Percentiles rank a stretch among this genome's conserved stretches.
Evolutionary conservation across 768 basidiomycete species (phyloP).

Genomic region (Clitopilus passeckerianus): DNA sequence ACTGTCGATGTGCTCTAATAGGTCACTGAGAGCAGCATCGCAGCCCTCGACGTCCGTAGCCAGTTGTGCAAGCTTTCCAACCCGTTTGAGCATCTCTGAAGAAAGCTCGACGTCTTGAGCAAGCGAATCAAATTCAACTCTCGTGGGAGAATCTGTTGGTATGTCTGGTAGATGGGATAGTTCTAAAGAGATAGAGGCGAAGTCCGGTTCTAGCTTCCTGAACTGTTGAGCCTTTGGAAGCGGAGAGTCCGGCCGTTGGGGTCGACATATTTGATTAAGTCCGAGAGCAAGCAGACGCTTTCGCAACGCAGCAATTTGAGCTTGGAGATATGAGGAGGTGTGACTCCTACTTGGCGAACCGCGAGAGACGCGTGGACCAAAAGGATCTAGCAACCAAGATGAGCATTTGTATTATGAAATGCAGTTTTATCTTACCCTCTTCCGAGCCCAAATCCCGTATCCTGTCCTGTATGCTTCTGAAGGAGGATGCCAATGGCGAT

Average conservation of each 20-base stretch:
- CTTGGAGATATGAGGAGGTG: slow-evolving; percentile 29
- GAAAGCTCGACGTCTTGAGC: slow-evolving; percentile 53
- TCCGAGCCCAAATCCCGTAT: neutral
- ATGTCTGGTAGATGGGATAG: slow-evolving; percentile 43
- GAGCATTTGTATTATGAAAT: neutral
- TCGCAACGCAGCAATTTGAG: slow-evolving; percentile 47
- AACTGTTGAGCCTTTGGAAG: slow-evolving; percentile 51
- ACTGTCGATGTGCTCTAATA: slow-evolving; percentile 83
- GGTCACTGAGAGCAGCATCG: slow-evolving; percentile 76
- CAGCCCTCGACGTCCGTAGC: slow-evolving; percentile 45
- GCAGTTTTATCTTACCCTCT: slow-evolving; percentile 1
- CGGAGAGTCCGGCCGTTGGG: slow-evolving; percentile 31
- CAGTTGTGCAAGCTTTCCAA: slow-evolving; percentile 55
- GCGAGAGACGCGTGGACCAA: neutral
- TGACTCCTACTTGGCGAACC: neutral
- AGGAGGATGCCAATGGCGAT: neutral
- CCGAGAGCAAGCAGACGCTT: slow-evolving; percentile 58
- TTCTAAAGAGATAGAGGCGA: slow-evolving; percentile 41
- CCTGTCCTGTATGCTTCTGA: neutral
- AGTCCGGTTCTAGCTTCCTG: slow-evolving; percentile 38
- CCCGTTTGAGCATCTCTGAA: slow-evolving; percentile 39
- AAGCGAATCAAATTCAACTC: slow-evolving; percentile 32
- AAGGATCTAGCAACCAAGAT: slow-evolving; percentile 7
- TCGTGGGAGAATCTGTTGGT: slow-evolving; percentile 51
- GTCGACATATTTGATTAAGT: slow-evolving; percentile 49